These are phyloP conservation scores for Diaporthe sp. DNA, from an alignment of 2,329 filamentous ascomycete species.

Conservation along the genomic window DNA sequence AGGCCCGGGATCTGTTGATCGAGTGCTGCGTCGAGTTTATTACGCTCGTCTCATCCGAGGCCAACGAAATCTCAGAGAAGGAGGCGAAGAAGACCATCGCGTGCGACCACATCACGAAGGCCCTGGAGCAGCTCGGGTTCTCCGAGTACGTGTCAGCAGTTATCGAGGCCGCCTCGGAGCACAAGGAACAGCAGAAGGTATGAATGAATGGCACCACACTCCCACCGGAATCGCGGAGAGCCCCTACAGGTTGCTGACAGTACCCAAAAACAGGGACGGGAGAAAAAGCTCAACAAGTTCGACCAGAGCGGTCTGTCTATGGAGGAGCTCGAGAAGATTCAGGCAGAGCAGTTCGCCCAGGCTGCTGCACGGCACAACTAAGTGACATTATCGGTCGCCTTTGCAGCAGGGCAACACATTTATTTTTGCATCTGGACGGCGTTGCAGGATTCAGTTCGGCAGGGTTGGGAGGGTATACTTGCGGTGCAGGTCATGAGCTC, in stretches of 20 bases:
- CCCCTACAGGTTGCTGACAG: conserved; percentile 46
- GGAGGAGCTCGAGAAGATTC: conserved; percentile 88
- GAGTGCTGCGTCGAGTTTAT: conserved; percentile 99
- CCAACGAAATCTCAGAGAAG: conserved; percentile 98
- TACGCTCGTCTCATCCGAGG: conserved; percentile 97
- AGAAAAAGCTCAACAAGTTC: conserved; percentile 98
- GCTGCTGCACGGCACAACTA: conserved; percentile 80
- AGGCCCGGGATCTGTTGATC: conserved; percentile 94
- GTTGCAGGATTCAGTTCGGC: conserved; percentile 31
- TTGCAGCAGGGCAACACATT: background rate
- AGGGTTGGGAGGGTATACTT: conserved; percentile 13
- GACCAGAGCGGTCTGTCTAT: conserved; percentile 93
- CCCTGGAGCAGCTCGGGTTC: conserved; percentile 92
- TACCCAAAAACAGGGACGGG: conserved; percentile 75
- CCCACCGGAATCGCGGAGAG: background rate
- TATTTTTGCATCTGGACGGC: conserved; percentile 38
- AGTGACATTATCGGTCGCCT: background rate
- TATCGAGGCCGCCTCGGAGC: conserved; percentile 86
- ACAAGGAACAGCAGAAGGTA: conserved; percentile 94
- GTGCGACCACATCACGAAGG: conserved; percentile 96
- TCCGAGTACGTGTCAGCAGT: conserved; percentile 92
- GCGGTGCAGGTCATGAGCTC: conserved; percentile 24
- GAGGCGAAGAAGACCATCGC: conserved; percentile 99
- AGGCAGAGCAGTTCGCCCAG: conserved; percentile 90
- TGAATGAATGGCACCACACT: conserved; percentile 43